Base-by-base conservation (phyloP, 2,329 filamentous ascomycete genomes). In the Calonectria honghensis region DNA sequence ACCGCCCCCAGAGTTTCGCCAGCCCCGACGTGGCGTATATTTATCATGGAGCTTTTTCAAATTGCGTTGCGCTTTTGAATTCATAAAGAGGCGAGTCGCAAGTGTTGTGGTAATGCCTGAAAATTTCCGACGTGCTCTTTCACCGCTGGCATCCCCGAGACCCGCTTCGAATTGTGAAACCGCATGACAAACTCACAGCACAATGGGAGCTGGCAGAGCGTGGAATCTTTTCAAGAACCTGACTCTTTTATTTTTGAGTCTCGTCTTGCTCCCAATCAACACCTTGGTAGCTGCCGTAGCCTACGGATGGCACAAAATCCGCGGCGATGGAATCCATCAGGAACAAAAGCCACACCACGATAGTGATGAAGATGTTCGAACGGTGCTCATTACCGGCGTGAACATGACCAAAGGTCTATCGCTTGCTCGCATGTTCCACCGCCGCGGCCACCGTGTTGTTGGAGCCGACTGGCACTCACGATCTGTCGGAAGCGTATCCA, bases 331-430 rank as follows among this genome's bases (percentile, higher is more conserved):
- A 45, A 10, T 20, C 27, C 13, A 50, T n/a, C n/a, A 13, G 10
- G 37, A 4, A 13, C 13, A 45, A 20, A 39, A 31, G 10, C 4
- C 6, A 6, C 14, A 27, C 16, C 11, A 41, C 11, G 41, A 54
- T 0, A 9, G 76, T 71, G 70, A 54, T 9, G 37, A 57, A 16
- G 68, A 75, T 35, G 74, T 41, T 24, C 79, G 80, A 69, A 94
- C 90, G 0, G 86, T 96, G 45, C 88, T 96, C 18, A 89, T 96
- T 52, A 95, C 94, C 0, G 94, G 94, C 2, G 88, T 95, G 3
- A 91, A 91, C 59, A 96, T 95, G 90, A 88, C 91, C 54, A 94
- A 95, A 81, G 94, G 93, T 5, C 87, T 96, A 4, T 85, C 87
- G 0, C 85, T 96, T 11, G 93, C 94, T 6, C 90, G 94, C 41